Conservation (phyloP, 2,329 filamentous ascomycete genomes). For the Arthrobotrys iridis region DNA sequence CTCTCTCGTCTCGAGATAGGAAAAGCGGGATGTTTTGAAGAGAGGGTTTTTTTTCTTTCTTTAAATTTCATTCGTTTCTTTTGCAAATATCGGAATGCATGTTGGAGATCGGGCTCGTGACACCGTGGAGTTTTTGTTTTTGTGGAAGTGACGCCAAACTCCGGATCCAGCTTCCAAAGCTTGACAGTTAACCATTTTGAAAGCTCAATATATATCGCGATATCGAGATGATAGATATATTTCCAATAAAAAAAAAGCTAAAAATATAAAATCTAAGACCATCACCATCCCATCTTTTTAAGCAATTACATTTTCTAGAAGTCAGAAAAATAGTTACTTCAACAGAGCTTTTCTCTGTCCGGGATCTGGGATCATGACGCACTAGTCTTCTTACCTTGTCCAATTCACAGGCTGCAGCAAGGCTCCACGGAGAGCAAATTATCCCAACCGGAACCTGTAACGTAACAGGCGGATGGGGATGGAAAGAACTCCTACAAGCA, state of each 20-base stretch:
- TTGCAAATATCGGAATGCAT: not conserved
- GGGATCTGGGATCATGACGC: conserved; percentile 21
- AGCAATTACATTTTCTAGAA: not conserved
- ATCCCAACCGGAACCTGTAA: conserved; percentile 1
- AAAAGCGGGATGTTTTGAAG: too few relatives aligned
- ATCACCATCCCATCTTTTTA: not conserved
- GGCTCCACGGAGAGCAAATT: conserved; percentile 19
- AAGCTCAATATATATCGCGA: too few relatives aligned
- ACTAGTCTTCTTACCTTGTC: conserved; percentile 11
- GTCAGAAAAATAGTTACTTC: not conserved
- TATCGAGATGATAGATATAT: not conserved
- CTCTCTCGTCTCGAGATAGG: not conserved
- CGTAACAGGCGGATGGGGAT: conserved; percentile 6
- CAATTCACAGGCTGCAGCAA: not conserved
- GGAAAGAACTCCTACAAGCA: conserved; percentile 1
- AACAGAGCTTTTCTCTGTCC: not conserved
- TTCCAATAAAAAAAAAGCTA: not conserved
- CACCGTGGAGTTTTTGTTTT: not conserved
- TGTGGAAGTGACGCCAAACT: too few relatives aligned
- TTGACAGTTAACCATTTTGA: too few relatives aligned
- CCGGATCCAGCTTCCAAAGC: too few relatives aligned
- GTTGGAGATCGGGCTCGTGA: not conserved
- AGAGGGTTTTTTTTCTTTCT: too few relatives aligned
- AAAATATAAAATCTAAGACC: conserved; percentile 4
- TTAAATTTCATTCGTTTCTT: too few relatives aligned